phyloP scores from a whole-genome alignment of 805 yeast genomes.

The Citeromyces matritensis region DNA sequence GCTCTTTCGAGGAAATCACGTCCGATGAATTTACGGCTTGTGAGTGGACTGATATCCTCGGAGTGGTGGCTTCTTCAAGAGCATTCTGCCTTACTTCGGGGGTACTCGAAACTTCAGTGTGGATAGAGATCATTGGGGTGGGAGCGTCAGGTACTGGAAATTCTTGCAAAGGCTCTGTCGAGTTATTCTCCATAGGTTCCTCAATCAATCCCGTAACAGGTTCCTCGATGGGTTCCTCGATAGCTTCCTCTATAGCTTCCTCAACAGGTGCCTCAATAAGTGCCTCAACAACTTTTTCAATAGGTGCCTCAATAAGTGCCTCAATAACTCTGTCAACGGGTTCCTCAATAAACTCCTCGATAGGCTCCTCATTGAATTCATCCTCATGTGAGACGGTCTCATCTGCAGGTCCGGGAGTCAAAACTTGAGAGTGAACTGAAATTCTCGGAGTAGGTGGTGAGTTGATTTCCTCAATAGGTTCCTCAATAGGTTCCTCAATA shows the following conservation, averaged over 20 bases:
- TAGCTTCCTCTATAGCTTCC: conserved; percentile 1
- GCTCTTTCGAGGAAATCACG: too few species aligned
- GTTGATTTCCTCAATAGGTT: too few species aligned
- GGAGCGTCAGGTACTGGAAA: too few species aligned
- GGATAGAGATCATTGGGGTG: too few species aligned
- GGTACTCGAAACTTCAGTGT: too few species aligned
- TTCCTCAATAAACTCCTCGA: conserved; percentile 1
- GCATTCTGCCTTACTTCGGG: too few species aligned
- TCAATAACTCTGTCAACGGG: not conserved
- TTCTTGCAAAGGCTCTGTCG: conserved; percentile 1
- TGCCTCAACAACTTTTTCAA: not conserved
- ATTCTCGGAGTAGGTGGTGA: too few species aligned
- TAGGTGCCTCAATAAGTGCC: not conserved
- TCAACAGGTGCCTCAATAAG: conserved; percentile 1
- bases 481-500: conserved; percentile 1
- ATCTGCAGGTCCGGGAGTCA: too few species aligned
- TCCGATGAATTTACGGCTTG: too few species aligned
- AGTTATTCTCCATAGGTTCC: not conserved
- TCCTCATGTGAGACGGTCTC: not conserved
- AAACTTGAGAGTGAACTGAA: too few species aligned
- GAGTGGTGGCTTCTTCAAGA: too few species aligned
- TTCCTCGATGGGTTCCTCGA: conserved; percentile 1
- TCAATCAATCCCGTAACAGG: not conserved
- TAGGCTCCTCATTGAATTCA: not conserved
- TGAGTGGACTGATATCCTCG: too few species aligned